phyloP scores from a whole-genome alignment of 2,329 filamentous ascomycete genomes.

The Cladorrhinum sp. region DNA sequence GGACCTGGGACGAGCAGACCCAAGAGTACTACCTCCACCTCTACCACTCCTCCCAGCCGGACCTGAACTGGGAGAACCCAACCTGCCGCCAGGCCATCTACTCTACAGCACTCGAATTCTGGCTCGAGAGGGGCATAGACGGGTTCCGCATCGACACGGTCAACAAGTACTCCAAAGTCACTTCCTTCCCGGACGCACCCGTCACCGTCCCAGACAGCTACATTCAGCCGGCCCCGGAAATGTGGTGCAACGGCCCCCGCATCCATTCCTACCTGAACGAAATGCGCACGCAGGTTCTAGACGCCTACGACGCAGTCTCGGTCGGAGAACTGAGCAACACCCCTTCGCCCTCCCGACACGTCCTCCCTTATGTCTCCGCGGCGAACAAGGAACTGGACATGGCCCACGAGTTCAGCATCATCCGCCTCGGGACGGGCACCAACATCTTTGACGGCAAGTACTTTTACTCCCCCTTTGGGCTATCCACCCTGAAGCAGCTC shows the following conservation, averaged over 20 bases:
- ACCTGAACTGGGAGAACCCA: slow-evolving; percentile 55
- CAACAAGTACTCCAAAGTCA: slow-evolving; percentile 67
- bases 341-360: slow-evolving; percentile 53
- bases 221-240: slow-evolving; percentile 50
- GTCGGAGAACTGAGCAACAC: slow-evolving; percentile 64
- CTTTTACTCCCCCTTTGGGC: slow-evolving; percentile 48
- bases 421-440: slow-evolving; percentile 56
- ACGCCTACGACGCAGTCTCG: slow-evolving; percentile 61
- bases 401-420: slow-evolving; percentile 67
- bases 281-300: slow-evolving; percentile 58
- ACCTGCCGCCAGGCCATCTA: slow-evolving; percentile 68
- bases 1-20: slow-evolving; percentile 68
- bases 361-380: slow-evolving; percentile 59
- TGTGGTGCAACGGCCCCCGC: slow-evolving; percentile 64
- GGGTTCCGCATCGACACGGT: slow-evolving; percentile 75
- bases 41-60: slow-evolving; percentile 51
- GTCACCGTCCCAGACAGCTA: slow-evolving; percentile 44
- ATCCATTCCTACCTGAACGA: slow-evolving; percentile 67
- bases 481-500: slow-evolving; percentile 48
- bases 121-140: slow-evolving; percentile 70
- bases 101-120: slow-evolving; percentile 70
- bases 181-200: slow-evolving; percentile 54
- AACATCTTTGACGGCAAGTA: slow-evolving; percentile 44
- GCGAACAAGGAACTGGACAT: slow-evolving; percentile 61
- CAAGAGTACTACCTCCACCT: slow-evolving; percentile 74